Evolutionary conservation across 2,329 filamentous ascomycete species (phyloP).

Genomic region (Dactylellina leptospora): DNA sequence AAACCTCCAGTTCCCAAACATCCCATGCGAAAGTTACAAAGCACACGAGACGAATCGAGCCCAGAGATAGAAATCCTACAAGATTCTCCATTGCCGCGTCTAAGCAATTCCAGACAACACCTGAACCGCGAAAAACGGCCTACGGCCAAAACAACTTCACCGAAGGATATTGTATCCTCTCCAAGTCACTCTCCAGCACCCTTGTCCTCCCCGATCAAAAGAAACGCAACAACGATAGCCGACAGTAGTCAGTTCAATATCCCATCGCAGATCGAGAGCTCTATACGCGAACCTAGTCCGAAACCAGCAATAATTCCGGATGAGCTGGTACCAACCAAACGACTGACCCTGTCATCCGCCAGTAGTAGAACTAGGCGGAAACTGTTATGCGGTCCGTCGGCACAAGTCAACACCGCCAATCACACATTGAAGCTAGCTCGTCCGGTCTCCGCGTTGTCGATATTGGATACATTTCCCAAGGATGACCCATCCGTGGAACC

Average conservation of each 20-base stretch:
- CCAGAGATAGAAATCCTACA: background rate
- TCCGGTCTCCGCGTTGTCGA: constrained; percentile 30
- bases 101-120: background rate
- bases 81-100: background rate
- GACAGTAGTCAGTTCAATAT: constrained; percentile 16
- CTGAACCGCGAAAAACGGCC: no score
- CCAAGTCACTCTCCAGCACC: constrained; percentile 19
- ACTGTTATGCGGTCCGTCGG: constrained; percentile 41
- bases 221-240: background rate
- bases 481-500: background rate
- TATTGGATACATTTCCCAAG: constrained; percentile 13
- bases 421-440: constrained; percentile 7
- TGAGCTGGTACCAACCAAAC: background rate
- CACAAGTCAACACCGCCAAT: background rate
- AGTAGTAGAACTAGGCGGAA: constrained; percentile 34
- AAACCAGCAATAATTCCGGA: background rate
- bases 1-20: constrained; percentile 24
- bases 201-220: constrained; percentile 14
- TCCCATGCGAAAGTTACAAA: background rate
- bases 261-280: constrained; percentile 1
- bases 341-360: constrained; percentile 39
- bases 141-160: no score
- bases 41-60: background rate
- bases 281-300: constrained; percentile 8
- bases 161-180: no score